Percentiles rank a stretch among this genome's conserved stretches.
Conservation (phyloP, 2,329 filamentous ascomycete genomes). For the Monilinia fructigena region DNA sequence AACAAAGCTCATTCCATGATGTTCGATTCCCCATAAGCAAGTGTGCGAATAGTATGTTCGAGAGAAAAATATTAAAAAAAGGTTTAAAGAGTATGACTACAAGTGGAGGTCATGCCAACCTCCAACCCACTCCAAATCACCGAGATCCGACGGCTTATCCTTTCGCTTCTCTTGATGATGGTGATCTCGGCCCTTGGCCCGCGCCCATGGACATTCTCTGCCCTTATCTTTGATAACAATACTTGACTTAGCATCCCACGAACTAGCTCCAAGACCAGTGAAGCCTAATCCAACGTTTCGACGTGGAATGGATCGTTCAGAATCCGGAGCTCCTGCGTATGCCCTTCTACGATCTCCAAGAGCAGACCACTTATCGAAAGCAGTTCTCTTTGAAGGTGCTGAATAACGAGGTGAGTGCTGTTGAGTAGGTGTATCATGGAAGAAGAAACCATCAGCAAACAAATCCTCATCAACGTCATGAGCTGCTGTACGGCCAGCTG, state of each 20-base stretch:
- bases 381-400: conserved; percentile 61
- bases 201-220: conserved; percentile 51
- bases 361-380: conserved; percentile 83
- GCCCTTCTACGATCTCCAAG: conserved; percentile 81
- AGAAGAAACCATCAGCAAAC: conserved; percentile 69
- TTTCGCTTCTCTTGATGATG: conserved; percentile 44
- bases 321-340: conserved; percentile 52
- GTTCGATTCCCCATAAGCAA: conserved; percentile 26
- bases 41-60: conserved; percentile 19
- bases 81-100: conserved; percentile 42
- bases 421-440: conserved; percentile 58
- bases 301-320: conserved; percentile 48
- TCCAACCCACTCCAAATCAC: conserved; percentile 91
- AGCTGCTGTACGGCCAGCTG: conserved; percentile 42
- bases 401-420: conserved; percentile 52
- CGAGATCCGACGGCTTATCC: conserved; percentile 54
- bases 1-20: conserved; percentile 14
- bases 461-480: conserved; percentile 62
- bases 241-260: conserved; percentile 39
- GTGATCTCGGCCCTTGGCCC: conserved; percentile 48
- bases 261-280: conserved; percentile 46
- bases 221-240: conserved; percentile 42
- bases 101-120: conserved; percentile 72
- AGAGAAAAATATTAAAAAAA: conserved; percentile 27
- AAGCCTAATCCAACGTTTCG: conserved; percentile 49